These are phyloP conservation scores for Podochytrium sp. DNA, from an alignment of 192 early-diverging fungal genomes.

Conservation along the genomic window DNA sequence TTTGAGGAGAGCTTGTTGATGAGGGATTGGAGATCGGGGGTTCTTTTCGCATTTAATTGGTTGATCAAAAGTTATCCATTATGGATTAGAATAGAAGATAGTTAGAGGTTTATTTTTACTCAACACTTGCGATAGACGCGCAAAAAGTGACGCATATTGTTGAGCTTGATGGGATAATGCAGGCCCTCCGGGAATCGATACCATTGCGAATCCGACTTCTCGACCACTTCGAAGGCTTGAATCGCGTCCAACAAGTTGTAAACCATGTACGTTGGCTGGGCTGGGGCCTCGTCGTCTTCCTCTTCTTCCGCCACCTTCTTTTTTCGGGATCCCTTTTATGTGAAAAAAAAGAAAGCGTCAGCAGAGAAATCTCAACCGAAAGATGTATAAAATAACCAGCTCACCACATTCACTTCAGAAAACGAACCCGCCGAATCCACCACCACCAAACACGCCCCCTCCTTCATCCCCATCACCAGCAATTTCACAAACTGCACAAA, in stretches of 20 bases:
- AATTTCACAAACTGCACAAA: slow-evolving; percentile 79
- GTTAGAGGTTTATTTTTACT: neutral
- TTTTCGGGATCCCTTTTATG: neutral
- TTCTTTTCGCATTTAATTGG: no score
- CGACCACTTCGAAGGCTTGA: slow-evolving; percentile 65
- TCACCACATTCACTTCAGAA: slow-evolving; percentile 77
- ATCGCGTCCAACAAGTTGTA: slow-evolving; percentile 87
- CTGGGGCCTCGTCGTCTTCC: neutral
- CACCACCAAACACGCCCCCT: slow-evolving; percentile 73
- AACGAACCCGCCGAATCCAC: slow-evolving; percentile 94
- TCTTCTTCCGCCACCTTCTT: neutral
- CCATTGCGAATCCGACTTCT: slow-evolving; percentile 73
- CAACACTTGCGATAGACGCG: slow-evolving; percentile 77
- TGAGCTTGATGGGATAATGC: slow-evolving; percentile 76
- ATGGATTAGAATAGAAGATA: slow-evolving; percentile 1
- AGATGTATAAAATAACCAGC: neutral
- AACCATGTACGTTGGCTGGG: slow-evolving; percentile 82
- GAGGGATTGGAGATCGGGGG: no score
- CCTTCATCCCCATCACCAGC: slow-evolving; percentile 65
- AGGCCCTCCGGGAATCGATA: slow-evolving; percentile 61
- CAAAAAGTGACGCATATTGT: slow-evolving; percentile 93
- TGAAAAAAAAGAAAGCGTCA: neutral
- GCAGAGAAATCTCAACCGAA: neutral
- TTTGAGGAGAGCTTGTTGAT: no score
- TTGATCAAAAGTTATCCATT: no score